Percentiles rank a stretch among this genome's conserved stretches.
Evolutionary conservation across 1,139 yeast species (phyloP).

Genomic region (Protomyces inouyei): DNA sequence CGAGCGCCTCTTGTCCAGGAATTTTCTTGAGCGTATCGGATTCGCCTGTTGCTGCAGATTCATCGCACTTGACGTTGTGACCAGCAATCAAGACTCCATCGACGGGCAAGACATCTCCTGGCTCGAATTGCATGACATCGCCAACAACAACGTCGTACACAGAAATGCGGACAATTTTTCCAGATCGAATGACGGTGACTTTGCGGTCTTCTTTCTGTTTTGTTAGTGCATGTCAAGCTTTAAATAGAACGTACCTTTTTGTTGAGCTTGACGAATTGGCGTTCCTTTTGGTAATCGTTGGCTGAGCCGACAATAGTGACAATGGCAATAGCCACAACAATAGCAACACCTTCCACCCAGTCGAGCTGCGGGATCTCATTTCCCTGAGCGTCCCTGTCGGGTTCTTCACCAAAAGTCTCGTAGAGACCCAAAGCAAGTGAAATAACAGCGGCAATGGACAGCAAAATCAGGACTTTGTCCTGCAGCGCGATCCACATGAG

Average conservation of each 20-base stretch:
- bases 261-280: conserved; percentile 84
- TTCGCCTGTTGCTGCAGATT: conserved; percentile 90
- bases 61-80: conserved; percentile 75
- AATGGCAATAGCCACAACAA: conserved; percentile 80
- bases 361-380: conserved; percentile 29
- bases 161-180: conserved; percentile 62
- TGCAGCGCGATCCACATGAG: conserved; percentile 81
- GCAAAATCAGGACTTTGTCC: conserved; percentile 81
- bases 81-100: conserved; percentile 78
- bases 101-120: conserved; percentile 92
- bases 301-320: conserved; percentile 91
- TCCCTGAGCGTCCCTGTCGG: conserved; percentile 73
- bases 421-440: conserved; percentile 88
- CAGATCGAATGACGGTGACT: conserved; percentile 69
- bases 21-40: conserved; percentile 70
- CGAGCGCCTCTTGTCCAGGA: conserved; percentile 52
- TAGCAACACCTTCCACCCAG: conserved; percentile 91
- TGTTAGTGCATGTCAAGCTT: conserved; percentile 32
- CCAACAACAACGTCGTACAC: conserved; percentile 80
- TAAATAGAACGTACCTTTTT: conserved; percentile 35
- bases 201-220: conserved; percentile 78
- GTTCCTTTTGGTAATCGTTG: conserved; percentile 93
- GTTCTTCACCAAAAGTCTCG: conserved; percentile 81
- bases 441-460: conserved; percentile 79
- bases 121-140: conserved; percentile 72